A percentile compares a stretch with the other conserved stretches of the same genome.
These are phyloP conservation scores for Phytophthora boehmeriae DNA, from an alignment of 352 stramenopile genomes.

Conservation along the genomic window DNA sequence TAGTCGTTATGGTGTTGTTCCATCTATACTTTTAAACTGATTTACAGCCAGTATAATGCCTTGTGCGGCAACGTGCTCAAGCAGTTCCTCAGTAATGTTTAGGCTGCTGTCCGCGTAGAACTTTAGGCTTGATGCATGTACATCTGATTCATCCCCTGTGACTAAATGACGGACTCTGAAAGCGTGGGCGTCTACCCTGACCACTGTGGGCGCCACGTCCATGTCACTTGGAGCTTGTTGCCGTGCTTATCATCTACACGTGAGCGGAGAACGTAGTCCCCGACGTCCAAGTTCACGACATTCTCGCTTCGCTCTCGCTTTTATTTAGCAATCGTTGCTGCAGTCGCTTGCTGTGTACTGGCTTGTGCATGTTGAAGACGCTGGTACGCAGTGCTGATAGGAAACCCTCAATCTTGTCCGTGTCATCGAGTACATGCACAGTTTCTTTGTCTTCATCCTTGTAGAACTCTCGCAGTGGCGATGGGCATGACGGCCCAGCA, in stretches of 20 bases:
- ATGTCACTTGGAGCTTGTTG: constrained; percentile 11
- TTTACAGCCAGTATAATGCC: neutral
- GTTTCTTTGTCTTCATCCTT: neutral
- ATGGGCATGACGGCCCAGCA: neutral
- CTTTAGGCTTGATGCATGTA: too few relatives aligned
- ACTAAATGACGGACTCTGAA: constrained; percentile 2
- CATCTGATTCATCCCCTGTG: neutral
- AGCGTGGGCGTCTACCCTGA: neutral
- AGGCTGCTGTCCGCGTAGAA: too few relatives aligned
- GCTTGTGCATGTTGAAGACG: neutral
- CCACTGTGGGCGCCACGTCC: constrained; percentile 1
- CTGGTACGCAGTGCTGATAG: neutral
- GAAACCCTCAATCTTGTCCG: too few relatives aligned
- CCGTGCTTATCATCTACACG: constrained; percentile 7
- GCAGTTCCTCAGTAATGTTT: too few relatives aligned
- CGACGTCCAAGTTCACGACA: too few relatives aligned
- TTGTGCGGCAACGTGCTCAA: constrained; percentile 1
- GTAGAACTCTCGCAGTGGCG: neutral
- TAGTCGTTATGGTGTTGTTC: neutral
- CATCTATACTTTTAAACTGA: neutral
- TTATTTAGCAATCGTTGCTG: constrained; percentile 1
- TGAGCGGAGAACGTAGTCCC: constrained; percentile 8
- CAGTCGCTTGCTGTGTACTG: neutral
- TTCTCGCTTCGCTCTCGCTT: constrained; percentile 4
- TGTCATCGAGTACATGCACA: neutral